Evolutionary conservation across 805 yeast genomes (phyloP), one percentile per base, ranked within the genome.

Genomic region (Teunomyces barrocoloradensis): DNA sequence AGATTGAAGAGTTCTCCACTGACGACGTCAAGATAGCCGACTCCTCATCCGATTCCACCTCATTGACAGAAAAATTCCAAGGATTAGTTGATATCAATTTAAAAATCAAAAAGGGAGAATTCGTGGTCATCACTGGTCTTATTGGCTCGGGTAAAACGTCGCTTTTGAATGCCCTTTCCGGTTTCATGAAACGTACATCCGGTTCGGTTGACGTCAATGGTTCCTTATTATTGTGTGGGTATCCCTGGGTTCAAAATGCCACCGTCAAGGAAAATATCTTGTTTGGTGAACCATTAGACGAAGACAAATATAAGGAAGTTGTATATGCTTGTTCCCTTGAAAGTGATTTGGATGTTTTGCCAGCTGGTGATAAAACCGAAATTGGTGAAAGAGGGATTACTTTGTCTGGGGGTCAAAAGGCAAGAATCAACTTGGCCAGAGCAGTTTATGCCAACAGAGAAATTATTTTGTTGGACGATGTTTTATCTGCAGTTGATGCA

Each of bases 321-420:
- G 61, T 89, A 11, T 66, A 74, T 33, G 85, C 85, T 1, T 88
- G 96, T 65, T 83, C 89, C 0, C 66, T 88, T 50, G 72, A 70
- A 28, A 78, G 76, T 40, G 96, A 88, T 64, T 72, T 88, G 52
- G 77, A 78, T 4, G 74, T 80, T 39, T 66, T 89, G 29, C 85
- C 87, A 7, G 89, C 83, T 33, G 92, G 92, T 27, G 96, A 89
- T 56, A 57, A 65, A 45, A 87, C 95, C 0, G 87, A 86, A 62
- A 86, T 88, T 55, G 96, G 96, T 51, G 96, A 88, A 62, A 77
- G 88, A 61, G 96, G 96, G 57, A 82, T 88, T 42, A 87, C 94
- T 0, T 67, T 88, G 36, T 85, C 92, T n/a, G 96, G 96, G 47
- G 96, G 96, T 44, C 96, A 88, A 63, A 88, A 88, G 69, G 92